Base-by-base conservation (phyloP, 768 basidiomycete genomes). In the Agrocybe chaxingu region DNA sequence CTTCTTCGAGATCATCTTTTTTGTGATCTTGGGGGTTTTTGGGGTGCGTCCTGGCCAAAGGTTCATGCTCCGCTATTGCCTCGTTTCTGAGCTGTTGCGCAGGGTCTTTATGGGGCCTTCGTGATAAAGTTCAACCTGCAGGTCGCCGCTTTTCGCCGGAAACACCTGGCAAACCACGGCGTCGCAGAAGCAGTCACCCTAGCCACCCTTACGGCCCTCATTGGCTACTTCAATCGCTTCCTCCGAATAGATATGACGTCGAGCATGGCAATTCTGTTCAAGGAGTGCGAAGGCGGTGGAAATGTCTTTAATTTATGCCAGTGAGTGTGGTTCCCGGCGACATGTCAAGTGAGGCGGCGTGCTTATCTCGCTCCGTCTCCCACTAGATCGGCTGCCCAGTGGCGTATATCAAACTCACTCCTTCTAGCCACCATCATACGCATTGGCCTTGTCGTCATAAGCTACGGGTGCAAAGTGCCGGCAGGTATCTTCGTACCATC, bases 401-500 rank as follows among this genome's bases (percentile, higher is more conserved):
- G 97, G 97, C 79, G 84, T 10, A 93, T 98, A 75, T 87, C 90
- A 11, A 97, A 92, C 64, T 95, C 95, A 3, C 73, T 99, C 6
- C 70, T 99, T 16, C 75, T 98, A 4, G 97, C 96, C 0, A 96
- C 95, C 4, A 77, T 97, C 47, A 84, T 98, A 49, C 85, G 96
- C 3, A 89, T 81, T 16, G 85, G 81, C 8, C 75, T 98, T 41
- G 92, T 98, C 42, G 81, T 98, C 16, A 71, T 98, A 18, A 93
- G 92, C 2, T 99, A 98, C 64, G 97, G 97, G 0, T 90, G 86
- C 62, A 98, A 93, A 66, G 97, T 99, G 0, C 97, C 97, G 1
- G 91, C 91, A 8, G 97, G 97, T 19, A 99, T 99, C 57, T 99
- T 99, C 58, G 92, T 99, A 0, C 97, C 97, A 1, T 97, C 95